These are phyloP conservation scores for Xylaria hypoxylon DNA, from an alignment of 2,329 filamentous ascomycete genomes.

Conservation along the genomic window DNA sequence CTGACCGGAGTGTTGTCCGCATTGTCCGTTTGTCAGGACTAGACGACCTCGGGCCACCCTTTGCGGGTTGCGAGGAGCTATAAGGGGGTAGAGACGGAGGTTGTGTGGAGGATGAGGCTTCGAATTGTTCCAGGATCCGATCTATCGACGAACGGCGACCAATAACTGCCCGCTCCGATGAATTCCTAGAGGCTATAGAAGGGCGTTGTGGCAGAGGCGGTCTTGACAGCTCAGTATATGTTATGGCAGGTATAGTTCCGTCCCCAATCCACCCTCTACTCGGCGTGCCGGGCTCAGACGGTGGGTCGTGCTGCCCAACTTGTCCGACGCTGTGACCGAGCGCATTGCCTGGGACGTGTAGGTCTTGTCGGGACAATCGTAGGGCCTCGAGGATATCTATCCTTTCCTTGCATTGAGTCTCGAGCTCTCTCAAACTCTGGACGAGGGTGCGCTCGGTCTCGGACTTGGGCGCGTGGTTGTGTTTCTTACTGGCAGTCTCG, in stretches of 20 bases:
- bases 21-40: conserved; percentile 72
- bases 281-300: conserved; percentile 39
- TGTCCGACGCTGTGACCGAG: conserved; percentile 37
- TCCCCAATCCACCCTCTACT: conserved; percentile 77
- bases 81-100: conserved; percentile 50
- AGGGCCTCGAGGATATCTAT: conserved; percentile 89
- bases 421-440: conserved; percentile 83
- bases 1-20: conserved; percentile 69
- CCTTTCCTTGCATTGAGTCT: conserved; percentile 92
- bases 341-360: conserved; percentile 45
- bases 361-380: conserved; percentile 69
- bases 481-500: conserved; percentile 80
- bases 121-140: conserved; percentile 42
- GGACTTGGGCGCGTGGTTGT: conserved; percentile 75
- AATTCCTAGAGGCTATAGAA: conserved; percentile 64
- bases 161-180: conserved; percentile 61
- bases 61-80: conserved; percentile 49
- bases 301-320: conserved; percentile 34
- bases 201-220: conserved; percentile 70
- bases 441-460: conserved; percentile 87
- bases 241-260: conserved; percentile 83
- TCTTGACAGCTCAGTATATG: conserved; percentile 83
- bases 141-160: conserved; percentile 49
- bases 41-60: conserved; percentile 59
- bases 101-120: conserved; percentile 46